A percentile compares a stretch with the other conserved stretches of the same genome.
Evolutionary conservation across 106 monocot species (phyloP).

Genomic region (Phalaenopsis aphrodite): DNA sequence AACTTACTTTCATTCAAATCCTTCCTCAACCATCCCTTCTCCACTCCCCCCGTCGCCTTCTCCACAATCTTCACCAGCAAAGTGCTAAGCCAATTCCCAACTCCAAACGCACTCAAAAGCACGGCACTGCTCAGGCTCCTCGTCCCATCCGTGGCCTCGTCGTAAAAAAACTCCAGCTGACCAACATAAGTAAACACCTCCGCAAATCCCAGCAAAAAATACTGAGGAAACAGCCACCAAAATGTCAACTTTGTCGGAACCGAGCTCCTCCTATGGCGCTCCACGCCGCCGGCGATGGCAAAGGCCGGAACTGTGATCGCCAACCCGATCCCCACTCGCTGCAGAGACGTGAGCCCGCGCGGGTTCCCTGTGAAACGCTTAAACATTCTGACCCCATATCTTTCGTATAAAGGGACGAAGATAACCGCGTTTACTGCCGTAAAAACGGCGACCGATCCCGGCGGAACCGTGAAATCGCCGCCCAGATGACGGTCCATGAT

Average conservation of each 20-base stretch:
- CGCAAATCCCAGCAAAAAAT: conserved; percentile 26
- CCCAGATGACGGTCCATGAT: conserved; percentile 27
- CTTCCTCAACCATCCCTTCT: conserved; percentile 32
- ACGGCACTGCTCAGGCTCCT: conserved; percentile 30
- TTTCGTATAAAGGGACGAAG: conserved; percentile 35
- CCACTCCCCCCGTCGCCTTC: conserved; percentile 15
- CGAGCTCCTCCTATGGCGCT: conserved; percentile 13
- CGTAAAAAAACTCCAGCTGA: conserved; percentile 55
- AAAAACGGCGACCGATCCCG: conserved; percentile 40
- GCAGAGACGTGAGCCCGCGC: conserved; percentile 37
- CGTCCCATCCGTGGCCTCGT: conserved; percentile 37
- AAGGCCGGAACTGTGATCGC: conserved; percentile 30
- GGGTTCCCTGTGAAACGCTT: conserved; percentile 26
- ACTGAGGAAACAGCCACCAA: conserved; percentile 51
- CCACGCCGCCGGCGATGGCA: conserved; percentile 20
- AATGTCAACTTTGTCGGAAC: conserved; percentile 8
- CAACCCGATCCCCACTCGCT: conserved; percentile 42
- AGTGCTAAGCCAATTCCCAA: conserved; percentile 27
- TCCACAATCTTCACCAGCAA: conserved; percentile 22
- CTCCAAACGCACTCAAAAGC: conserved; percentile 26
- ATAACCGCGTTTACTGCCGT: conserved; percentile 23
- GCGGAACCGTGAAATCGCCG: conserved; percentile 19
- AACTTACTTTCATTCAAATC: conserved; percentile 31
- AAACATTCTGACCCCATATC: conserved; percentile 18
- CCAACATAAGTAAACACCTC: conserved; percentile 50